These are phyloP conservation scores for Sclerotinia subarctica DNA, from an alignment of 2,329 filamentous ascomycete species.

Conservation along the genomic window DNA sequence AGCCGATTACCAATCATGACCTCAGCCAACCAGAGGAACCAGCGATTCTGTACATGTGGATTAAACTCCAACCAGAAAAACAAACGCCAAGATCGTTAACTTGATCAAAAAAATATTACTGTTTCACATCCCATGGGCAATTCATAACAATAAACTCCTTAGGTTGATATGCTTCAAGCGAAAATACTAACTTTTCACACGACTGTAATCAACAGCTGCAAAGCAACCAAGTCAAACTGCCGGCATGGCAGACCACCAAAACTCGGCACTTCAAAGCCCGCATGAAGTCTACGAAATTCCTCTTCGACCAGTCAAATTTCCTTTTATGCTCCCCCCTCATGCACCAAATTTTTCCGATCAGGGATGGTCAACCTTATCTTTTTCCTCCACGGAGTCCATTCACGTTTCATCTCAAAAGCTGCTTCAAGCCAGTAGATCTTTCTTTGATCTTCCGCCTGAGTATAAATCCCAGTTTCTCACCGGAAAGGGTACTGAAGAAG, in stretches of 20 bases:
- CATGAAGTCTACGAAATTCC: conserved; percentile 2
- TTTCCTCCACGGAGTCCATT: conserved; percentile 23
- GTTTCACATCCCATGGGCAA: too few relatives aligned
- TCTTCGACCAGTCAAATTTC: conserved; percentile 23
- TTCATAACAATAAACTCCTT: background rate
- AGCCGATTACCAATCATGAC: background rate
- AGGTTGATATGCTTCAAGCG: too few relatives aligned
- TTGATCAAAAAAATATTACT: background rate
- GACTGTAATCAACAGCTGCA: background rate
- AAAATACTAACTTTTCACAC: background rate
- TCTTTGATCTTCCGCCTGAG: conserved; percentile 29
- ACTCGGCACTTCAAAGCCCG: background rate
- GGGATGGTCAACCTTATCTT: conserved; percentile 32
- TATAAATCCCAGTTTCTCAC: conserved; percentile 31
- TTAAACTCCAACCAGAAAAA: background rate
- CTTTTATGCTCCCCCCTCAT: conserved; percentile 26
- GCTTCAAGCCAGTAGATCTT: conserved; percentile 28
- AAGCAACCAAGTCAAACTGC: background rate
- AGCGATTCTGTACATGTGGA: background rate
- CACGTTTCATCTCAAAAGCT: conserved; percentile 27
- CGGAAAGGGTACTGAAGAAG: conserved; percentile 29
- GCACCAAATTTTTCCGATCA: conserved; percentile 27
- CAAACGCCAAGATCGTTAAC: background rate
- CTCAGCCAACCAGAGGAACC: background rate
- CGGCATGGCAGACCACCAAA: background rate